Base-by-base conservation (phyloP, 257 asterid species). In the Ophiorrhiza pumila region DNA sequence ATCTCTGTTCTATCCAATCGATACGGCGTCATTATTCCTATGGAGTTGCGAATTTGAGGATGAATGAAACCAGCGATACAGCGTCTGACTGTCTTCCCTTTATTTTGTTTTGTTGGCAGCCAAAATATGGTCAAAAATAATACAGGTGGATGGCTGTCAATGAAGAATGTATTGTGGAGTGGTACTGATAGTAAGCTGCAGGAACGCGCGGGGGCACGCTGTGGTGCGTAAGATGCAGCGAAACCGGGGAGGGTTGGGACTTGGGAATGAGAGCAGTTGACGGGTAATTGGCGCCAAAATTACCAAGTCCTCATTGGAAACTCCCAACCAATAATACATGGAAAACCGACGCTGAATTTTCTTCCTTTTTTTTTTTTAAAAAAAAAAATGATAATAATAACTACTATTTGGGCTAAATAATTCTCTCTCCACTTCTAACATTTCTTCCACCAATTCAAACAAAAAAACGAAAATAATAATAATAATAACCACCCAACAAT, bases 221-320 rank as follows among this genome's bases (percentile, higher is more conserved):
- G 53, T 6, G 17, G 56, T 17, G 56, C 20, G 25, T 17, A 50
- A 50, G 25, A 17, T 1, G 20, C 25, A 17, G 27, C 8, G 4
- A 17, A 70, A 25, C 14, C n/a, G n/a, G 35, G 67, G 67, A 69
- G 32, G n/a, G 67, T 37, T 52, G 70, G 32, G 61, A 72, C 57
- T 37, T 52, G 70, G 32, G 61, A 72, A 43, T 62, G 76, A 73
- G 69, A 73, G 75, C 64, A 55, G 71, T 68, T 76, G 65, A 65
- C 81, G 68, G 74, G 72, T 27, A 72, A 49, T 22, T 76, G 78
- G 78, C 76, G 72, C 79, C 74, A 78, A 59, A 59, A 37, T n/a
- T 67, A 27, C 27, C 17, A 71, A 47, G 41, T 12, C 23, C 0
- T 18, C 63, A 39, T 35, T 23, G 25, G 1, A 22, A n/a, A 35